phyloP scores from a whole-genome alignment of 1,284 basidiomycete species.

The Mrakiaceae sp. region DNA sequence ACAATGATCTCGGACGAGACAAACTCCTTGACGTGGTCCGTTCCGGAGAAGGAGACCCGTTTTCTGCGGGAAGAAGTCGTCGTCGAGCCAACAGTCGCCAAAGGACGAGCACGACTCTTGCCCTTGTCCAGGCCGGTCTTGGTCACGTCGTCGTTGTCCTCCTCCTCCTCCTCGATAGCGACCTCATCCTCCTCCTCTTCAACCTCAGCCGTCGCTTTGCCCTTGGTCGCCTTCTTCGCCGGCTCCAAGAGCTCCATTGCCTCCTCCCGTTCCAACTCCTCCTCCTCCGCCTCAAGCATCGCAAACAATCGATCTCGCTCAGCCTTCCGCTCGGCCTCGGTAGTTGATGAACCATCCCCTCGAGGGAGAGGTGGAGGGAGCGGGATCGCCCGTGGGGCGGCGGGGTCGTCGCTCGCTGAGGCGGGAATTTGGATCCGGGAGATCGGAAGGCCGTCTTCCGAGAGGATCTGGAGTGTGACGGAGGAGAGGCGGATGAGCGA shows the following conservation, averaged over 20 bases:
- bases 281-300: constrained; percentile 8
- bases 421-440: constrained; percentile 4
- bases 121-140: background rate
- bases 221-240: background rate
- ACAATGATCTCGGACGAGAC: constrained; percentile 1
- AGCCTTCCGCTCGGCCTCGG: background rate
- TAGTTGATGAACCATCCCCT: background rate
- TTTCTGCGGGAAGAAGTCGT: background rate
- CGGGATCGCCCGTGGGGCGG: background rate
- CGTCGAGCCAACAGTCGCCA: no score
- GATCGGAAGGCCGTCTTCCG: constrained; percentile 4
- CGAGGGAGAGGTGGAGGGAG: background rate
- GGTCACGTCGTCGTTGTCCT: no score
- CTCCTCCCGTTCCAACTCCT: constrained; percentile 3
- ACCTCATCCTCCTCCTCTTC: background rate
- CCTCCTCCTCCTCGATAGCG: background rate
- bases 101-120: background rate
- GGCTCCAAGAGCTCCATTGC: background rate
- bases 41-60: constrained; percentile 13
- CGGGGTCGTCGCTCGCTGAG: background rate
- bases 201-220: background rate
- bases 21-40: constrained; percentile 15
- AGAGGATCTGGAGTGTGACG: background rate
- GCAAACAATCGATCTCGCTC: constrained; percentile 6
- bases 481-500: no score